Conservation (phyloP, 176 grass and related monocot species). For the Phoenix dactylifera region DNA sequence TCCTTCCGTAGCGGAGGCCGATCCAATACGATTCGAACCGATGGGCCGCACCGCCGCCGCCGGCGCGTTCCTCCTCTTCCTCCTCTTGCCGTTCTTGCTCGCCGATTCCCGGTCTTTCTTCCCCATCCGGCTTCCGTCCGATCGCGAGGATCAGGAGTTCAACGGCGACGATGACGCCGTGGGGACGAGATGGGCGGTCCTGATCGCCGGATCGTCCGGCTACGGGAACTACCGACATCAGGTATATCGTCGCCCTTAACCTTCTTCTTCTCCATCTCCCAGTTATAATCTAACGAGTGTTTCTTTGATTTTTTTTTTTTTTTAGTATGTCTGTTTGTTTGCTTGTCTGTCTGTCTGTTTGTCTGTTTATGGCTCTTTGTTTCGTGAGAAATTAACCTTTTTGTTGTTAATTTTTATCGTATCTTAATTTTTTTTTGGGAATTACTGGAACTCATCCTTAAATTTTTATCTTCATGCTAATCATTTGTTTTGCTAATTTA, state of each 20-base stretch:
- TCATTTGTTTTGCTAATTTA: too few relatives aligned
- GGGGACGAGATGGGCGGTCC: constrained; percentile 80
- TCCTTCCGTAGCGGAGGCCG: background rate
- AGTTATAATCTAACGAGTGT: background rate
- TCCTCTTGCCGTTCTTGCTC: background rate
- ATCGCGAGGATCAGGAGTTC: constrained; percentile 11
- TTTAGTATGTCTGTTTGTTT: background rate
- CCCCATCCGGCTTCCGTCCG: constrained; percentile 55
- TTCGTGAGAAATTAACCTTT: too few relatives aligned
- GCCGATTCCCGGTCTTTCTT: constrained; percentile 24
- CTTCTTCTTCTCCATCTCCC: background rate
- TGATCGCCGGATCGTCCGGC: constrained; percentile 76
- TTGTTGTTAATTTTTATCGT: too few relatives aligned
- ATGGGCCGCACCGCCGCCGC: constrained; percentile 11
- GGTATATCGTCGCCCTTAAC: constrained; percentile 18
- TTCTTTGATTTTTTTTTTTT: background rate
- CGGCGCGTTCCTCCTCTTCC: constrained; percentile 25
- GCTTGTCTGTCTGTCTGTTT: background rate
- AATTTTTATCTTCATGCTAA: too few relatives aligned
- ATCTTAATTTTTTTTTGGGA: too few relatives aligned
- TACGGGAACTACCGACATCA: constrained; percentile 96
- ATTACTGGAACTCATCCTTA: too few relatives aligned
- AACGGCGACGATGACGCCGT: constrained; percentile 26
- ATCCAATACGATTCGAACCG: background rate
- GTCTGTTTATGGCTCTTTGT: too few relatives aligned